These are phyloP conservation scores for Xylaria intraflava DNA, from an alignment of 495 filamentous ascomycete species.

Conservation along the genomic window DNA sequence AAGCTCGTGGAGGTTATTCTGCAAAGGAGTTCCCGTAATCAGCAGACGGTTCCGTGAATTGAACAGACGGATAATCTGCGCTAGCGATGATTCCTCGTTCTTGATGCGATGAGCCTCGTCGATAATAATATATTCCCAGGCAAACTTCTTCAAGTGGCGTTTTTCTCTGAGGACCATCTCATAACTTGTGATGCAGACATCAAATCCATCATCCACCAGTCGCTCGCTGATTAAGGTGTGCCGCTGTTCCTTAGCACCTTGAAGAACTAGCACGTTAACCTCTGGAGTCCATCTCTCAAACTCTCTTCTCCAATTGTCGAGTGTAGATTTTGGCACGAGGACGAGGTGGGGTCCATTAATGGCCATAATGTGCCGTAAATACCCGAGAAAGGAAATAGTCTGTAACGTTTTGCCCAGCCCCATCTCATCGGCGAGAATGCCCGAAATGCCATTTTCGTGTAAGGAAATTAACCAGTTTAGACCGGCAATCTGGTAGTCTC, in stretches of 20 bases:
- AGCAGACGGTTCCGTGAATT: constrained; percentile 91
- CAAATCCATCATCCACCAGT: constrained; percentile 83
- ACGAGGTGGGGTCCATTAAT: constrained; percentile 92
- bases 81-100: constrained; percentile 95
- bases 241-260: constrained; percentile 92
- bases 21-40: constrained; percentile 94
- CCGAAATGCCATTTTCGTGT: constrained; percentile 97
- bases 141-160: constrained; percentile 90
- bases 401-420: constrained; percentile 91
- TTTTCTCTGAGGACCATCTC: constrained; percentile 97
- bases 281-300: constrained; percentile 93
- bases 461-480: constrained; percentile 98
- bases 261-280: constrained; percentile 86
- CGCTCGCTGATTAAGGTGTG: constrained; percentile 83
- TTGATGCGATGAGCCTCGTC: constrained; percentile 99
- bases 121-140: constrained; percentile 99
- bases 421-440: constrained; percentile 97
- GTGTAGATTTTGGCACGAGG: constrained; percentile 90
- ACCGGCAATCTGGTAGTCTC: constrained; percentile 92
- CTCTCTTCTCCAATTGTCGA: constrained; percentile 98
- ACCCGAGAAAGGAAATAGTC: constrained; percentile 84
- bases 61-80: constrained; percentile 95
- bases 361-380: constrained; percentile 80
- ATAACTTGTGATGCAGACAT: constrained; percentile 92
- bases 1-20: constrained; percentile 99